Percentiles rank a stretch among this genome's conserved stretches.
phyloP scores from a whole-genome alignment of 2,329 filamentous ascomycete genomes.

The Hawksworthiomyces lignivorus region DNA sequence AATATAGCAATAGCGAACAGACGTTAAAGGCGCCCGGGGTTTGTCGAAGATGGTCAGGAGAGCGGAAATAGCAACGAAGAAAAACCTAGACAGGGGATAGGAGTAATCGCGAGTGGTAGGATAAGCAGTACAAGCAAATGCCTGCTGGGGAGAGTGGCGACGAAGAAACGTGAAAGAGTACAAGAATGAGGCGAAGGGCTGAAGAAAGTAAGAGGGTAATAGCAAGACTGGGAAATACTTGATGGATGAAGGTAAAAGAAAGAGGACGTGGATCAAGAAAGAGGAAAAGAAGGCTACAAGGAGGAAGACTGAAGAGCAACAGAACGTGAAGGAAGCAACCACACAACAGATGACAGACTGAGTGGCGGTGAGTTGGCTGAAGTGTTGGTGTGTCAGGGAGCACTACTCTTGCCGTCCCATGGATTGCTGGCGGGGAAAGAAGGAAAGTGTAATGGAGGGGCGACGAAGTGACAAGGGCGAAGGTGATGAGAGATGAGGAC shows the following conservation, averaged over 20 bases:
- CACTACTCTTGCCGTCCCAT: too few relatives aligned
- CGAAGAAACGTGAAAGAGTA: neutral
- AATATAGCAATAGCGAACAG: too few relatives aligned
- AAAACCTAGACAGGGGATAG: neutral
- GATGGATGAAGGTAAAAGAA: neutral
- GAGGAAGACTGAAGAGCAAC: neutral
- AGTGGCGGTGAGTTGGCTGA: too few relatives aligned
- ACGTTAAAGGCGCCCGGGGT: too few relatives aligned
- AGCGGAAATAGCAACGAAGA: neutral
- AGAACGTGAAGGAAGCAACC: too few relatives aligned
- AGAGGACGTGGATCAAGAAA: neutral
- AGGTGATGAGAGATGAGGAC: too few relatives aligned
- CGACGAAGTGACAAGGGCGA: neutral
- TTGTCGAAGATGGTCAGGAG: neutral
- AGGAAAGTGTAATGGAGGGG: too few relatives aligned
- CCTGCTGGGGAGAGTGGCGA: too few relatives aligned
- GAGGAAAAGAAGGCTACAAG: neutral
- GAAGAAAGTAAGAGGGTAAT: neutral
- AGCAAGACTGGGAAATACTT: neutral
- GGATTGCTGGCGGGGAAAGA: too few relatives aligned
- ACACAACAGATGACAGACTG: too few relatives aligned
- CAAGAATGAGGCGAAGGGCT: slow-evolving; percentile 1
- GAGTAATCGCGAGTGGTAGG: too few relatives aligned
- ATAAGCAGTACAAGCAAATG: slow-evolving; percentile 18
- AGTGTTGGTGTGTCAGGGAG: too few relatives aligned